These are phyloP conservation scores for Kwoniella dendrophila DNA, from an alignment of 768 basidiomycete genomes.

Conservation along the genomic window DNA sequence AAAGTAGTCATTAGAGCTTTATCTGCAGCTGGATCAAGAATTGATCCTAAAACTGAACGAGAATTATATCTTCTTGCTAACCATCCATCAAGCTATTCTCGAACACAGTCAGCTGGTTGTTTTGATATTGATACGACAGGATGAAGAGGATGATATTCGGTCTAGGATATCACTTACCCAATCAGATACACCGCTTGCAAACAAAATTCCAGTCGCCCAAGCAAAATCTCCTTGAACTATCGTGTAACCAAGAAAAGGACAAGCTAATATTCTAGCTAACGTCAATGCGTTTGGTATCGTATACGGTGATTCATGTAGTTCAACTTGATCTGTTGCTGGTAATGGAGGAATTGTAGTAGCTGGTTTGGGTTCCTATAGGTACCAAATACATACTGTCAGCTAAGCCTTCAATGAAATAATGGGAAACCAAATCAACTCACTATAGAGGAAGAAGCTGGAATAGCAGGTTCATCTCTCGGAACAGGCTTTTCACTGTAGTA, in stretches of 20 bases:
- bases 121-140: not conserved
- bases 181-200: slow-evolving; percentile 91
- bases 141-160: slow-evolving; percentile 10
- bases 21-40: slow-evolving; percentile 96
- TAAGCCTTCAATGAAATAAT: not conserved
- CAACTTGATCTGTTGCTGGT: slow-evolving; percentile 21
- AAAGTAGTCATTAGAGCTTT: slow-evolving; percentile 93
- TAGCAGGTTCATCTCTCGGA: slow-evolving; percentile 3
- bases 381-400: not conserved
- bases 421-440: not conserved
- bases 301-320: slow-evolving; percentile 61
- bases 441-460: slow-evolving; percentile 15
- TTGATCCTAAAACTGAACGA: slow-evolving; percentile 88
- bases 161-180: slow-evolving; percentile 63
- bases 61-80: slow-evolving; percentile 83
- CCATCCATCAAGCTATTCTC: slow-evolving; percentile 80
- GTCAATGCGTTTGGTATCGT: slow-evolving; percentile 92
- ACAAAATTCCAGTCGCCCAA: slow-evolving; percentile 77
- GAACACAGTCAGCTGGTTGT: slow-evolving; percentile 3
- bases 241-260: slow-evolving; percentile 88
- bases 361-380: slow-evolving; percentile 3
- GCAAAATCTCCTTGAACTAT: slow-evolving; percentile 78
- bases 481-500: slow-evolving; percentile 11
- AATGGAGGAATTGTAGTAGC: slow-evolving; percentile 16
- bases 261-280: slow-evolving; percentile 79